Base-by-base conservation (phyloP, 495 filamentous ascomycete species). In the Xylaria nigripes region DNA sequence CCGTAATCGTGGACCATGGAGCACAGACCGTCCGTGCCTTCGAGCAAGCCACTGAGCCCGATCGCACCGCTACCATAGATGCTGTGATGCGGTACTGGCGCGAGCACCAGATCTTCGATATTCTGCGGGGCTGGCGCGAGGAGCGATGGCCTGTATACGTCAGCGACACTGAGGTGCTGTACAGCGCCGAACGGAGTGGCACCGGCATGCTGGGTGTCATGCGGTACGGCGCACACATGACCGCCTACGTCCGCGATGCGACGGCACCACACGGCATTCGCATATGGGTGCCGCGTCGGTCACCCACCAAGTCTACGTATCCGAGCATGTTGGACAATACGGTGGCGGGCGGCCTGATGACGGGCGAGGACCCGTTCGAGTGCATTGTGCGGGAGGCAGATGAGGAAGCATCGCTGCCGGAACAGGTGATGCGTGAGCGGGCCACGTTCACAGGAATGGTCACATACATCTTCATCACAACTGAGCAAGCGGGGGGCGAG, bases 211-310 rank as follows among this genome's bases (percentile, higher is more conserved):
- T 97, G 47, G 93, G 93, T 8, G 74, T 93, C 7, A 83, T 88
- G 25, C 87, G 84, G 10, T 97, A 95, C 68, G 93, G 93, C 12
- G 85, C 92, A 22, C 94, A 98, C 68, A 82, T 95, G 81, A 92
- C 81, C 10, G 86, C 80, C 7, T 96, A 86, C 59, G 76, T 86
- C 24, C 59, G 63, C 25, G 68, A 70, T 21, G 67, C 70, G n/a
- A 71, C 79, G 24, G 77, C 69, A 15, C 64, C 63, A 30, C 58
- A 79, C 34, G 86, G 83, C 0, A 69, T 94, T 27, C 82, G 83
- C 58, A 79, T 99, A 32, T 95, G 93, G 89, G 80, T 94, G 0
- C 90, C 93, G 5, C 75, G 86, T 45, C 74, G 93, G 9, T 78
- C 89, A 22, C 74, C 72, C 41, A 79, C 67, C 30, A 97, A 97